Base-by-base conservation (phyloP, 1,139 yeast species). In the Suhomyces bokatorum region DNA sequence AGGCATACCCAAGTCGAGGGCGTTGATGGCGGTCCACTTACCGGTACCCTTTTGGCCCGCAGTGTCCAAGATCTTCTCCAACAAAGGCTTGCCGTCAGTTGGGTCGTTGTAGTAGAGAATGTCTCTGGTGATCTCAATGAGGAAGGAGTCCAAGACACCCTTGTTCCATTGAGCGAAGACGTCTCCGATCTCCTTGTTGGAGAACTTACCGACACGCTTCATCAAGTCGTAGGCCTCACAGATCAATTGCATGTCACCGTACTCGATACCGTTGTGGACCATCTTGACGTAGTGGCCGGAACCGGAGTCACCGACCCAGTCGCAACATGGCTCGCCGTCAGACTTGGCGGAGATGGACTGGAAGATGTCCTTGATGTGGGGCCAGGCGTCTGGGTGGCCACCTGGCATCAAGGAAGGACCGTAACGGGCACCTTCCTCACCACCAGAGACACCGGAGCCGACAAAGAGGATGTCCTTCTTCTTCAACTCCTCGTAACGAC, bases 11-110 rank as follows among this genome's bases (percentile, higher is more conserved):
- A 93, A 81, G 73, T 93, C 99, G 63, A 93, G 80, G 53, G 99
- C 98, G 69, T 90, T 90, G 70, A 91, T 87, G 55, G 98, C 98
- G 59, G 98, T 93, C 99, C 99, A 93, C 80, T 93, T 93, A 78
- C 99, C 99, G 58, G 99, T 93, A 82, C 99, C 99, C 82, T 93
- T 93, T 80, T 93, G 99, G 63, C 99, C 99, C 59, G 99, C 99
- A 60, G 88, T 70, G 73, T 93, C 99, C 73, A 90, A 77, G 67
- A 93, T 91, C 81, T 93, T 93, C 78, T 93, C 98, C 56, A 93
- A 95, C 60, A 93, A 77, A 63, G 98, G 96, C 58, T 82, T 81
- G 58, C 96, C 95, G 63, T 91, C 97, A 50, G 78, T 79, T 61
- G 88, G 95, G 66, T 86, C 89, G 64, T 86, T 78, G 80, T 70